Percentiles rank a stretch among this genome's conserved stretches.
Evolutionary conservation across 306 rosid genomes (phyloP).

Genomic region (Acacia melanoxylon): DNA sequence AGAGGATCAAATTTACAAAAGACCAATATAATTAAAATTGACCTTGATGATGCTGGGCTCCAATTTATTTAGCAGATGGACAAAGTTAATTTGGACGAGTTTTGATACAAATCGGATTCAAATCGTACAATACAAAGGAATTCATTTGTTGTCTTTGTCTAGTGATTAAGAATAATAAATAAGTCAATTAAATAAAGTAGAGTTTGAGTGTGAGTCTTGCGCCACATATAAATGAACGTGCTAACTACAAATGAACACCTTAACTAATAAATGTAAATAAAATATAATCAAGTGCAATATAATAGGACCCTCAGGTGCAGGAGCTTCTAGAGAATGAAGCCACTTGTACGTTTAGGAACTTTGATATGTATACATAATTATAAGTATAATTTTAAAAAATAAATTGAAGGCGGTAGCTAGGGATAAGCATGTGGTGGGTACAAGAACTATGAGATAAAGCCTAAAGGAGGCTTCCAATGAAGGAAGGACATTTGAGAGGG

Average conservation of each 20-base stretch:
- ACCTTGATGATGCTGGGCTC: background rate
- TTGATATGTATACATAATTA: background rate
- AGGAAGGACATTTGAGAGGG: background rate
- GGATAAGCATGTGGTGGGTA: background rate
- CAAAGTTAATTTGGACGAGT: background rate
- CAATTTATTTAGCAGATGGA: background rate
- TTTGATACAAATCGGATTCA: background rate
- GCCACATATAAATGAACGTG: slow-evolving; percentile 25
- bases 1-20: background rate
- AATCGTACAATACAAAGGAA: background rate
- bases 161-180: background rate
- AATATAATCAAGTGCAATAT: background rate
- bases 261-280: slow-evolving; percentile 26
- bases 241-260: slow-evolving; percentile 39
- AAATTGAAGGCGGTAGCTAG: background rate
- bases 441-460: background rate
- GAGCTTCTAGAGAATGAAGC: background rate
- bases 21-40: background rate
- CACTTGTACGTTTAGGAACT: background rate
- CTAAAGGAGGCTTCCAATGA: background rate
- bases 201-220: background rate
- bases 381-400: background rate
- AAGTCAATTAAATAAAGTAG: background rate
- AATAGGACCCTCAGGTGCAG: background rate
- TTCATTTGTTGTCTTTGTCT: background rate